Evolutionary conservation across 305 asterid species (phyloP).

Genomic region (Withania somnifera): DNA sequence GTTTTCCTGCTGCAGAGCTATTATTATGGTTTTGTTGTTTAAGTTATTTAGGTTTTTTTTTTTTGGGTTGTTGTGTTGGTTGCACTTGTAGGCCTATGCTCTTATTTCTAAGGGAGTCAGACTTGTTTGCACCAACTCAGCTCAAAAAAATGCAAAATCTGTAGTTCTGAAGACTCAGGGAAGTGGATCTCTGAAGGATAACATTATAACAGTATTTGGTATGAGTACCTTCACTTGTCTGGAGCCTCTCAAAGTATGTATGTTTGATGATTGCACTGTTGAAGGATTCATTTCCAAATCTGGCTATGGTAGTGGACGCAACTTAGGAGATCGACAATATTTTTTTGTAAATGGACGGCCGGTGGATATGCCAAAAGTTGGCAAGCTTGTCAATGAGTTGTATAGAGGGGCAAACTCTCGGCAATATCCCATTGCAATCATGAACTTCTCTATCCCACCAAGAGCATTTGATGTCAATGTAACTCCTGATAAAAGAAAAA

Average conservation of each 20-base stretch:
- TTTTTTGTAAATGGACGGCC: slow-evolving; percentile 94
- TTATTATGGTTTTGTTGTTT: background rate
- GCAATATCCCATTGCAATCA: slow-evolving; percentile 86
- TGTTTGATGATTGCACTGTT: slow-evolving; percentile 46
- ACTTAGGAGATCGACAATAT: slow-evolving; percentile 86
- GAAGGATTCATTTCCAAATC: slow-evolving; percentile 90
- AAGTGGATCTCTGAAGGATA: slow-evolving; percentile 75
- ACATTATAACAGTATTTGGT: slow-evolving; percentile 74
- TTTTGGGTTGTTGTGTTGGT: no score
- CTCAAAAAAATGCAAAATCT: slow-evolving; percentile 65
- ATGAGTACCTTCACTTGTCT: slow-evolving; percentile 69
- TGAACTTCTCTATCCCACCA: slow-evolving; percentile 70
- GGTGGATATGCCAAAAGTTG: slow-evolving; percentile 92
- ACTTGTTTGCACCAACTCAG: slow-evolving; percentile 70
- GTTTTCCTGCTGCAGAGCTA: background rate
- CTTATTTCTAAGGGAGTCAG: slow-evolving; percentile 83
- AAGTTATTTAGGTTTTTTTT: background rate
- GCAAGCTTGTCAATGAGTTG: slow-evolving; percentile 87
- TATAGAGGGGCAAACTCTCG: slow-evolving; percentile 89
- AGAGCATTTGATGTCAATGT: slow-evolving; percentile 79
- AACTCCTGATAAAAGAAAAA: slow-evolving; percentile 88
- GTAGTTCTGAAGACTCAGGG: slow-evolving; percentile 90
- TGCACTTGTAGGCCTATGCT: slow-evolving; percentile 75
- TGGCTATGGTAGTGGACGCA: slow-evolving; percentile 91
- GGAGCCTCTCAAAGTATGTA: slow-evolving; percentile 53